Conservation (phyloP, 352 stramenopile species). For the Lagenidium giganteum region DNA sequence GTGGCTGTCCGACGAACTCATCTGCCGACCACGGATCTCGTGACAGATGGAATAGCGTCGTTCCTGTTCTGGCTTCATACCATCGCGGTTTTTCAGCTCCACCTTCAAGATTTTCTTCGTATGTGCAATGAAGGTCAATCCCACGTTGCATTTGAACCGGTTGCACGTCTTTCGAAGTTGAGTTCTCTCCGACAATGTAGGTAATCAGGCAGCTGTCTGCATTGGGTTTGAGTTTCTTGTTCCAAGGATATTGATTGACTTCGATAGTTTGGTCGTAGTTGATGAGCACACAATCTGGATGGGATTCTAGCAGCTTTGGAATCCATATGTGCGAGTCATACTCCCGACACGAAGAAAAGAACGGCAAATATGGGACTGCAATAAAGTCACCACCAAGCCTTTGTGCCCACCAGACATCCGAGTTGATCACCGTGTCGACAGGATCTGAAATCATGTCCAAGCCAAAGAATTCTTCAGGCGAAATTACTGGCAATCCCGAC, state of each 20-base stretch:
- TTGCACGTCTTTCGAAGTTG: no score
- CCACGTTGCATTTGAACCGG: slow-evolving; percentile 36
- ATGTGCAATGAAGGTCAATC: slow-evolving; percentile 88
- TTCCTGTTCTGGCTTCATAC: slow-evolving; percentile 81
- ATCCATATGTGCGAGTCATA: slow-evolving; percentile 94
- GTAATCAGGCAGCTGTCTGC: slow-evolving; percentile 78
- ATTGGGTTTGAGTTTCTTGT: slow-evolving; percentile 73
- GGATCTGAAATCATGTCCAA: slow-evolving; percentile 40
- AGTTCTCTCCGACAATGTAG: slow-evolving; percentile 30
- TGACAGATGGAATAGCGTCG: slow-evolving; percentile 87
- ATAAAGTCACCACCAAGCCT: slow-evolving; percentile 71
- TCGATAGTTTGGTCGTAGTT: slow-evolving; percentile 84
- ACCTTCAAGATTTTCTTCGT: slow-evolving; percentile 82
- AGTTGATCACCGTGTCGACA: slow-evolving; percentile 29
- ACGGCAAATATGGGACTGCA: slow-evolving; percentile 94
- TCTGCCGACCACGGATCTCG: slow-evolving; percentile 55
- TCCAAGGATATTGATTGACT: slow-evolving; percentile 90
- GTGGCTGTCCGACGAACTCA: slow-evolving; percentile 55
- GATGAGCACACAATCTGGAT: slow-evolving; percentile 90
- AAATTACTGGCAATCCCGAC: slow-evolving; percentile 15
- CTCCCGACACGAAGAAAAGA: slow-evolving; percentile 94
- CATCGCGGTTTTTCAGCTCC: slow-evolving; percentile 75
- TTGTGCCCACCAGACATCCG: slow-evolving; percentile 72
- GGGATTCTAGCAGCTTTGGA: slow-evolving; percentile 91
- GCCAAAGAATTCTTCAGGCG: slow-evolving; percentile 50